Evolutionary conservation across 495 filamentous ascomycete genomes (phyloP), one percentile per base, ranked within the genome.

Genomic region (Penicillium dipodomyicola): DNA sequence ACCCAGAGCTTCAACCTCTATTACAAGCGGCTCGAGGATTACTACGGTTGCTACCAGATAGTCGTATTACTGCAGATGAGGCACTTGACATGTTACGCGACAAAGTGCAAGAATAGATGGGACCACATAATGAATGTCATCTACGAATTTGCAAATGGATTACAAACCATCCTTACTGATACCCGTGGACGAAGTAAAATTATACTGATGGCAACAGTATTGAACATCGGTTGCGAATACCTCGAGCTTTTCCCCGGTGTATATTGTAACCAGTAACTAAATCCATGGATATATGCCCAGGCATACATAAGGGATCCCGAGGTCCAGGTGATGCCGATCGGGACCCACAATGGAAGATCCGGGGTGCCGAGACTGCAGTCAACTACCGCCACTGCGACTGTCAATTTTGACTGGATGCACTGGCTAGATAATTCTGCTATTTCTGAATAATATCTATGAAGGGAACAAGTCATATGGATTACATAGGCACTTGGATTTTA

Each of bases 21-120:
- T 40, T 59, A 42, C 35, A 23, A 20, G 49, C 57, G 33, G 56
- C 15, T 20, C 27, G 50, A 56, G 49, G 60, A 45, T 56, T 57
- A 35, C 59, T 63, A 52, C 48, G 49, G 19, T 59, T 63, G 14
- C 27, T 63, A 39, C 35, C 35, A 37, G 15, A 5, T 37, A 17
- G 7, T 3, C 35, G 35, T 7, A 17, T 39, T 3, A 39, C 6
- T 17, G n/a, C 6, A 9, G 35, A 17, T 4, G n/a, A 25, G 19
- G 20, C 19, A 15, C 22, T 12, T 2, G 42, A 12, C 2, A 19
- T 41, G 17, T n/a, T 37, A 15, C 8, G 41, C 4, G 12, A 23
- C 11, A 1, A 43, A 23, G 12, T 7, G 41, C 17, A 23, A 6
- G 5, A 37, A 37, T 6, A 37, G 2, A 37, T 15, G 14, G 29